Base-by-base conservation (phyloP, 1,284 basidiomycete genomes). In the Spongispora temasekensis region DNA sequence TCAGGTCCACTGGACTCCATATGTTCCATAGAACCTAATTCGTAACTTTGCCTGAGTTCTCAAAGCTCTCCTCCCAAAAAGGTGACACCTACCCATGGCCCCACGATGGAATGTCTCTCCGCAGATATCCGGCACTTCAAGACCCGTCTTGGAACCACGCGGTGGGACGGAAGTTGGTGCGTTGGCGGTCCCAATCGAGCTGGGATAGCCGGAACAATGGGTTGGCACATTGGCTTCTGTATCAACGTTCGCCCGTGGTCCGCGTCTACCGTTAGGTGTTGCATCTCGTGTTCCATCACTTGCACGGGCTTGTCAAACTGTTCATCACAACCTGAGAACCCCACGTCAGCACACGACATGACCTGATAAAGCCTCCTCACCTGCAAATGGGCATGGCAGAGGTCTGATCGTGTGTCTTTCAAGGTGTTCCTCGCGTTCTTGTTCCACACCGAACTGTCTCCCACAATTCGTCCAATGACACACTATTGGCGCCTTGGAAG, bases 91-190 rank as follows among this genome's bases (percentile, higher is more conserved):
- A 88, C 88, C 83, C 81, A 83, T 64, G 80, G 80, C 10, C 79
- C 82, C 40, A 89, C 69, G 51, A 67, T 70, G 19, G 74, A 74
- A 66, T 88, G 87, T 57, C 79, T 76, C 34, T 81, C 79, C 60
- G 73, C 67, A 17, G 82, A 75, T 64, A 87, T 83, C 4, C 70
- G 70, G 46, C 77, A 71, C 48, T 72, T 78, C 9, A 71, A 65
- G 4, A 86, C 71, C 13, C 73, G 77, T 62, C 77, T 71, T 10
- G 80, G 71, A 57, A 81, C 75, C 30, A 79, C 71, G 67, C 81
- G 76, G 65, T 85, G 85, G 3, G 84, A 77, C 21, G 85, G 84
- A 48, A 88, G 66, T 12, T 59, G 65, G 6, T 63, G 61, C n/a
- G 78, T 76, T 51, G 76, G 72, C 31, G 72, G 67, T 30, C 72